Conservation (phyloP, 140 eudicot genomes). For the Flaveria floridana region DNA sequence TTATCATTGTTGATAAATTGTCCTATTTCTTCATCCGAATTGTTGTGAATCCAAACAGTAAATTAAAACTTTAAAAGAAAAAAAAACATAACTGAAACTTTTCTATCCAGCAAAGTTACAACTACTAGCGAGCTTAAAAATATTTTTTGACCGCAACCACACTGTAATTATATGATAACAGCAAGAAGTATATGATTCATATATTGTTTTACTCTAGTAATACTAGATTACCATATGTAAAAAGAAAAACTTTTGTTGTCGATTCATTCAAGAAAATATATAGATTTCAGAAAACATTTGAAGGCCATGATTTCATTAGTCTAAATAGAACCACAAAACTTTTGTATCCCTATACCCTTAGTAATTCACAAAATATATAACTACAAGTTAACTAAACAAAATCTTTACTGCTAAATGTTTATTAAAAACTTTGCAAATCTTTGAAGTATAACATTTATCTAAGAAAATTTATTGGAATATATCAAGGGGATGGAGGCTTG, state of each 20-base stretch:
- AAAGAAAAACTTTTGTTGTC: neutral
- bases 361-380: too few relatives aligned
- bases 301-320: neutral
- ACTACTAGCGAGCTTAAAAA: neutral
- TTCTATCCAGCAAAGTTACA: neutral
- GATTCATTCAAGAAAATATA: too few relatives aligned
- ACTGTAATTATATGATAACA: too few relatives aligned
- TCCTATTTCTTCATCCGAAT: neutral
- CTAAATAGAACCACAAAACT: too few relatives aligned
- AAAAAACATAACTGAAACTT: neutral
- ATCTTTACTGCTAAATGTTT: neutral
- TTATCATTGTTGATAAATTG: neutral
- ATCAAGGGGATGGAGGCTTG: conserved; percentile 35
- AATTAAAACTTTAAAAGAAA: neutral
- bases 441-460: neutral
- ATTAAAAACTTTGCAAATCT: neutral
- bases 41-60: neutral
- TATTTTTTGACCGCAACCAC: too few relatives aligned
- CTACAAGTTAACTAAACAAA: neutral
- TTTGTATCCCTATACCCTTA: too few relatives aligned
- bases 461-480: conserved; percentile 10
- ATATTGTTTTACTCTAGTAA: too few relatives aligned
- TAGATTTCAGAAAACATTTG: neutral
- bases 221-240: neutral
- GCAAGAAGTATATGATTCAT: too few relatives aligned